These are phyloP conservation scores for Tulasnella sp. DNA, from an alignment of 768 basidiomycete species.

Conservation along the genomic window DNA sequence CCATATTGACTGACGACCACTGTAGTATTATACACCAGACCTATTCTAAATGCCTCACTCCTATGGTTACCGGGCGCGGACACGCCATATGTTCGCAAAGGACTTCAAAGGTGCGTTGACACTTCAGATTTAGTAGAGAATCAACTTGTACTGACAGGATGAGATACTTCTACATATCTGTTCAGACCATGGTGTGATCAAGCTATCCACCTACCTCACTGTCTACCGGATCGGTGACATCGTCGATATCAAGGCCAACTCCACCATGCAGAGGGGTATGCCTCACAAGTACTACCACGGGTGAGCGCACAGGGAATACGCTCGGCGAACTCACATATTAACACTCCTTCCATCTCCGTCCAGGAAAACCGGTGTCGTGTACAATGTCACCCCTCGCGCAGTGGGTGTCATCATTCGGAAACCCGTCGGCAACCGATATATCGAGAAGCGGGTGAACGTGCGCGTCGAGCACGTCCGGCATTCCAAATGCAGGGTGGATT, in stretches of 20 bases:
- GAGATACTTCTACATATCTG: neutral
- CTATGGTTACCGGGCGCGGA: constrained; percentile 99
- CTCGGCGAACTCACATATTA: neutral
- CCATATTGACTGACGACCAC: neutral
- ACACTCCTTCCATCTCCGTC: constrained; percentile 7
- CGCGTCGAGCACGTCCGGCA: constrained; percentile 91
- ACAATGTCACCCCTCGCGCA: constrained; percentile 91
- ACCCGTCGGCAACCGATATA: constrained; percentile 95
- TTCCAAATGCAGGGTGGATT: constrained; percentile 97
- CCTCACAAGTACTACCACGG: constrained; percentile 98
- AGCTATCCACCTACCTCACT: constrained; percentile 86
- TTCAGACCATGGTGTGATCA: constrained; percentile 81
- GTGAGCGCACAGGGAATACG: constrained; percentile 39
- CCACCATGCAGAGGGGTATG: constrained; percentile 99
- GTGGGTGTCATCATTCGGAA: constrained; percentile 98
- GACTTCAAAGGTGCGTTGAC: constrained; percentile 77
- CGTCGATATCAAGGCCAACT: constrained; percentile 99
- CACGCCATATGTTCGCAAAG: constrained; percentile 99
- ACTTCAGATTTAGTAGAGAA: too few relatives aligned
- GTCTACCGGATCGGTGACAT: constrained; percentile 95
- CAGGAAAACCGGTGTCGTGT: constrained; percentile 95
- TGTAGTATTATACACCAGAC: neutral
- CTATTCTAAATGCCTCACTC: constrained; percentile 84
- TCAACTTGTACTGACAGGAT: too few relatives aligned
- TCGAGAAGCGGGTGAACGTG: constrained; percentile 99